Base-by-base conservation (phyloP, 2,329 filamentous ascomycete species). In the Atkinsonella texensis region DNA sequence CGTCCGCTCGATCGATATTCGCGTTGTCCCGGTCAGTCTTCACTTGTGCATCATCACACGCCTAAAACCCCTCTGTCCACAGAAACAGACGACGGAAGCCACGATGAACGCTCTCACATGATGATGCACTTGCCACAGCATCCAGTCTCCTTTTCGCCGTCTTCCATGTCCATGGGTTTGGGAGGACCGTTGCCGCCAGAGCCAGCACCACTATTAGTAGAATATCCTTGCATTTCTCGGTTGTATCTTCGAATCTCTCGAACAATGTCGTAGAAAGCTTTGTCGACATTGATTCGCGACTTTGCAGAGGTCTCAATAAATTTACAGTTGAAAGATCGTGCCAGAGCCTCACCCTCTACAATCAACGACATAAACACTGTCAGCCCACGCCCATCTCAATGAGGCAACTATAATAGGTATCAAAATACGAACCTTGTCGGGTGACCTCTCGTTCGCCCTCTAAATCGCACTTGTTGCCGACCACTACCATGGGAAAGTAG, bases 231-330 rank as follows among this genome's bases (percentile, higher is more conserved):
- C 84, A 96, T 94, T 67, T 97, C 91, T 68, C 93, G 91, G 81
- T 98, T 97, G 74, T 95, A 97, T 72, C 89, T 86, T 72, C 93
- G 83, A 65, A 98, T 98, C 69, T 97, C 93, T 67, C 93, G 86
- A 53, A 98, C 93, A 61, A 97, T 90, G 67, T 97, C 90, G 79
- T 91, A 97, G 74, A 98, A 98, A 51, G 91, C 89, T 72, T 94
- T 90, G 72, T 98, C 93, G 63, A 98, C 93, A 67, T 97, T 96
- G 75, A 93, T 94, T 68, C 91, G 85, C 56, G 90, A 95, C 75
- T 97, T 98, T 59, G 93, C 93, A 42, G 93, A 98, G 12, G 93
- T 97, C 76, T 98, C 93, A 73, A 97, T 95, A 75, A 97, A 98
- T 68, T 93, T 94, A 84, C 93, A 98, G 66, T 84, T 84, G 70